Evolutionary conservation across 2,329 filamentous ascomycete genomes (phyloP), one percentile per base, ranked within the genome.

Genomic region (Colletotrichum limetticola): DNA sequence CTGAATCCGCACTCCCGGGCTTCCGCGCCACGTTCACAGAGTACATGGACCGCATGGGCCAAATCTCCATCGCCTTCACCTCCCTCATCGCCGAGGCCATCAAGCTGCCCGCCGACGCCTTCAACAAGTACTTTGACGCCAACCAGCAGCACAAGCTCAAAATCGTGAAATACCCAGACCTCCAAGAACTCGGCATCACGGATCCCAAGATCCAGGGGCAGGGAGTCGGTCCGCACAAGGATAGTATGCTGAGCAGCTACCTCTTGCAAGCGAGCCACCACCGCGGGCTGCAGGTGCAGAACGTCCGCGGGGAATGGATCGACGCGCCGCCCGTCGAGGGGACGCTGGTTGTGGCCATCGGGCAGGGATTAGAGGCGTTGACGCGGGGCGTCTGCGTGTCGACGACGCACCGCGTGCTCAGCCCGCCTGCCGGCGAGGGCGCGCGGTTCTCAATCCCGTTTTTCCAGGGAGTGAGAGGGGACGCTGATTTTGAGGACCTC

Each of bases 301-400:
- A 97, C 82, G 88, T 92, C 71, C 81, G 84, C 42, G 95, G 95
- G 37, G 83, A 90, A 74, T 97, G 95, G 95, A 92, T 97, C 77
- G 94, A 96, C 82, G 95, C 92, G 79, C 91, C 92, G 76, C 95
- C 95, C 0, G 86, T 95, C 37, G 84, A 87, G 24, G 93, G 92
- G 2, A 97, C 95, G 60, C 88, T 97, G 4, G 95, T 97, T 1
- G 94, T 97, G 1, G 94, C 94, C 9, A 95, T 97, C 77, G 95
- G 95, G 0, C 95, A 97, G 82, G 95, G 94, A 0, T 88, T 97
- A 78, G 95, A 97, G 85, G 95, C 95, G 5, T 83, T 97, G 76
- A 97, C 95, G 24, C 91, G 91, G 74, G 95, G 95, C 37, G 94
- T 97, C 3, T 97, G 94, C 80, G 91, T 92, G 75, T 90, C 91